Percentiles rank a stretch among this genome's conserved stretches.
Conservation (phyloP, 1,284 basidiomycete genomes). For the Inonotus hispidus region DNA sequence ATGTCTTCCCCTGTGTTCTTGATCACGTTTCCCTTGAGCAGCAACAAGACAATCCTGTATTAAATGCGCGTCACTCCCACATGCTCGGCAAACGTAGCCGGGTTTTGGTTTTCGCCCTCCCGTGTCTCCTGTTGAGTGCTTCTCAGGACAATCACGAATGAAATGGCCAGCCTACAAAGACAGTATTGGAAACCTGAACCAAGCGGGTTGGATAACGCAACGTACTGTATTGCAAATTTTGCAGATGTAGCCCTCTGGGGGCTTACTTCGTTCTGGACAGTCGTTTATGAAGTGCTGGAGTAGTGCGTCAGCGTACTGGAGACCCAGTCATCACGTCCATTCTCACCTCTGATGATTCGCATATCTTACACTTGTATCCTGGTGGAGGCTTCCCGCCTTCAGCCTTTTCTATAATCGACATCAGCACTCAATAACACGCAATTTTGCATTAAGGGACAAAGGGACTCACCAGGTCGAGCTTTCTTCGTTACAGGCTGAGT, state of each 20-base stretch:
- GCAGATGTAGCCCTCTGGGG: constrained; percentile 83
- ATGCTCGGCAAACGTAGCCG: constrained; percentile 85
- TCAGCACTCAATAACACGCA: constrained; percentile 1
- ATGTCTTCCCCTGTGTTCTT: constrained; percentile 31
- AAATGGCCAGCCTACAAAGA: constrained; percentile 65
- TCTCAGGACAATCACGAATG: constrained; percentile 81
- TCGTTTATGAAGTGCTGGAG: constrained; percentile 69
- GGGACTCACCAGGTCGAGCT: constrained; percentile 43
- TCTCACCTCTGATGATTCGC: constrained; percentile 64
- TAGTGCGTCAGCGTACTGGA: neutral
- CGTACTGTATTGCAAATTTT: constrained; percentile 66
- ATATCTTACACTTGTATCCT: constrained; percentile 73
- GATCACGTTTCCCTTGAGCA: constrained; percentile 38
- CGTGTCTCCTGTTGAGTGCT: constrained; percentile 68
- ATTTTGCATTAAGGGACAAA: neutral
- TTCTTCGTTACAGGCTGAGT: constrained; percentile 43
- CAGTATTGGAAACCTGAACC: constrained; percentile 7
- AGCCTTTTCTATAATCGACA: constrained; percentile 27
- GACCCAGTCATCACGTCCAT: neutral
- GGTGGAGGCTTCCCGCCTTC: constrained; percentile 55
- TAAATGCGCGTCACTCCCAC: constrained; percentile 78
- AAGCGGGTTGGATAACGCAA: constrained; percentile 1
- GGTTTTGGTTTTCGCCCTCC: constrained; percentile 73
- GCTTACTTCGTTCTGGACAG: constrained; percentile 68
- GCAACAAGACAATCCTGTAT: constrained; percentile 82